Evolutionary conservation across 192 early-diverging fungal species (phyloP), one percentile per base, ranked within the genome.

Genomic region (Pilaira anomala): DNA sequence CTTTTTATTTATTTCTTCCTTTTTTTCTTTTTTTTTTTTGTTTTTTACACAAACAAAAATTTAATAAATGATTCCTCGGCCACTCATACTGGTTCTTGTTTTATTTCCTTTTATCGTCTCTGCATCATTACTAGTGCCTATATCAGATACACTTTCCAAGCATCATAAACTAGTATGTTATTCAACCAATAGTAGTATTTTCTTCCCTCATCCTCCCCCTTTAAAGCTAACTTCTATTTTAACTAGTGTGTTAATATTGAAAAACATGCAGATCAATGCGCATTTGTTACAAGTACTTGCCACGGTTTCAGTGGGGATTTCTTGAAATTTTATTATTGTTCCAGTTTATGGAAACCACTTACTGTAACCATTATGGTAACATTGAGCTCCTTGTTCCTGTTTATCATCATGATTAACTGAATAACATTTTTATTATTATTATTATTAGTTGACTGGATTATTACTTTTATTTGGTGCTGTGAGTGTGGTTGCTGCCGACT

Each of bases 401-500:
- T 40, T 5, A 8, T 8, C 7, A 40, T 40, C n/a, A n/a, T n/a
- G n/a, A n/a, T n/a, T n/a, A n/a, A n/a, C n/a, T n/a, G n/a, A n/a
- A 8, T 40, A 12, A 40, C 12, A 8, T 12, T 40, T 40, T 40
- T 40, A 40, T 40, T 40, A 5, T 40, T 5, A 40, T 40, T 40
- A 16, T 87, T 81, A 83, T 66, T 50, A 63, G 62, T n/a, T 29
- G 7, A 13, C 33, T 26, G 33, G 29, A 30, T 22, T 63, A 12
- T 51, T 63, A 19, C 29, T 52, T 33, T 41, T 88, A 39, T 91
- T 91, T 72, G 82, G 84, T 6, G 83, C 82, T 66, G 77, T 88
- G 0, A 84, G 88, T 8, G 83, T 86, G 13, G 82, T 85, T 28
- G 90, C 88, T 13, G 91, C 87, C 2, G 88, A 89, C 60, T 91